A percentile compares a stretch with the other conserved stretches of the same genome.
Evolutionary conservation across 1,284 basidiomycete species (phyloP).

Genomic region (Agroathelia rolfsii): DNA sequence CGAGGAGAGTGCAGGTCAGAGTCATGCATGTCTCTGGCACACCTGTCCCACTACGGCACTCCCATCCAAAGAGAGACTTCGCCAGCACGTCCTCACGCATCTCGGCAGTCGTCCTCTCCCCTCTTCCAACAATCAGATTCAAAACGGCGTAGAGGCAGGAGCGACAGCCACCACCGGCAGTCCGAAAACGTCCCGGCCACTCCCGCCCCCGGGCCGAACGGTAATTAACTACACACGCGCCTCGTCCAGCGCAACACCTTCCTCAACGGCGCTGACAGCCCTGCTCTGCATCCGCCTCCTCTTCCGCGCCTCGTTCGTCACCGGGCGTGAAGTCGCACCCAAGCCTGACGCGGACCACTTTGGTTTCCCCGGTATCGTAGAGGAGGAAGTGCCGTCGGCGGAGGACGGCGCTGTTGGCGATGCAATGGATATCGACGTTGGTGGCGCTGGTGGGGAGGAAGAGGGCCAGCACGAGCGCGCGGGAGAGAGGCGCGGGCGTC

Average conservation of each 20-base stretch:
- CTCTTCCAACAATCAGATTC: slow-evolving; percentile 57
- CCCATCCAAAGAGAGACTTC: slow-evolving; percentile 40
- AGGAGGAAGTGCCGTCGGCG: too few relatives aligned
- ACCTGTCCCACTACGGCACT: slow-evolving; percentile 41
- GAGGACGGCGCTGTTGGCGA: too few relatives aligned
- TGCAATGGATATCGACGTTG: too few relatives aligned
- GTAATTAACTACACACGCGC: slow-evolving; percentile 47
- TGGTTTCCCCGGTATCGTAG: slow-evolving; percentile 68
- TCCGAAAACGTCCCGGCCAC: slow-evolving; percentile 49
- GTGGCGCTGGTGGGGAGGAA: slow-evolving; percentile 47
- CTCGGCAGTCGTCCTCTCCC: slow-evolving; percentile 52
- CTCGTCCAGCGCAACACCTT: slow-evolving; percentile 51
- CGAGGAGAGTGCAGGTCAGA: slow-evolving; percentile 32
- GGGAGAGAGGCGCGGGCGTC: slow-evolving; percentile 55
- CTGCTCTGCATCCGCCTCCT: slow-evolving; percentile 66
- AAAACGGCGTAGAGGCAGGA: too few relatives aligned
- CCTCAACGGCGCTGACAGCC: slow-evolving; percentile 63
- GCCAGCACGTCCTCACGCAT: slow-evolving; percentile 65
- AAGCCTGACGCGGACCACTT: slow-evolving; percentile 70
- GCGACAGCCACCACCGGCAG: slow-evolving; percentile 45
- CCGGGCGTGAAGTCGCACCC: slow-evolving; percentile 53
- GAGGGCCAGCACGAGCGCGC: slow-evolving; percentile 40
- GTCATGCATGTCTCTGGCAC: slow-evolving; percentile 54
- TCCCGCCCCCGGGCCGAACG: slow-evolving; percentile 53
- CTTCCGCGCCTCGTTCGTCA: slow-evolving; percentile 65